Percentiles rank a stretch among this genome's conserved stretches.
Conservation (phyloP, 1,139 yeast genomes). For the Diutina ranongensis region DNA sequence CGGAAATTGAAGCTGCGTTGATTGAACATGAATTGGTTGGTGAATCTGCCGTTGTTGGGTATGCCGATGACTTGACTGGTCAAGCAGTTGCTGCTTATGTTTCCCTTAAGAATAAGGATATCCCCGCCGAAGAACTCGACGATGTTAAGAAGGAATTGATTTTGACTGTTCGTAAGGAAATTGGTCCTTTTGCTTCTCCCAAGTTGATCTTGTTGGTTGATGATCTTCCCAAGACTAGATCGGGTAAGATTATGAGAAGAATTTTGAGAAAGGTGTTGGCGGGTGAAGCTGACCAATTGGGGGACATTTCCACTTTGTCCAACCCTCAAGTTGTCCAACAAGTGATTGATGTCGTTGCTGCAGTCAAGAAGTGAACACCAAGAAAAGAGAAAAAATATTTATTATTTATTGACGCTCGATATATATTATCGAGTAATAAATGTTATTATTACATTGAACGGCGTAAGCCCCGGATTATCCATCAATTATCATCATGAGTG, state of each 20-base stretch:
- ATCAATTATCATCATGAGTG: too few species aligned
- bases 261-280: slow-evolving; percentile 67
- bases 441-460: too few species aligned
- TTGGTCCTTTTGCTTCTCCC: slow-evolving; percentile 81
- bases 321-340: slow-evolving; percentile 62
- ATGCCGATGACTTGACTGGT: slow-evolving; percentile 71
- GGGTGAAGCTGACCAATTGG: slow-evolving; percentile 69
- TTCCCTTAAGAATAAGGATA: slow-evolving; percentile 39
- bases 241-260: slow-evolving; percentile 80
- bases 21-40: slow-evolving; percentile 61
- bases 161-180: slow-evolving; percentile 65
- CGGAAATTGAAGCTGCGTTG: slow-evolving; percentile 73
- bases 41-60: slow-evolving; percentile 74
- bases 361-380: slow-evolving; percentile 6
- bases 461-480: too few species aligned
- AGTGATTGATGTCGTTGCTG: slow-evolving; percentile 43
- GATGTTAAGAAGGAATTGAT: slow-evolving; percentile 59
- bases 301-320: slow-evolving; percentile 68
- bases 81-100: slow-evolving; percentile 75
- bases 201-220: slow-evolving; percentile 59
- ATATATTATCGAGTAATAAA: too few species aligned
- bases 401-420: slow-evolving; percentile 3
- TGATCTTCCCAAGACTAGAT: slow-evolving; percentile 75
- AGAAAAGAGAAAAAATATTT: too few species aligned
- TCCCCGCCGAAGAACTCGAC: slow-evolving; percentile 30